Conservation (phyloP, 371 early-diverging fungal species). For the Lichtheimia corymbifera region DNA sequence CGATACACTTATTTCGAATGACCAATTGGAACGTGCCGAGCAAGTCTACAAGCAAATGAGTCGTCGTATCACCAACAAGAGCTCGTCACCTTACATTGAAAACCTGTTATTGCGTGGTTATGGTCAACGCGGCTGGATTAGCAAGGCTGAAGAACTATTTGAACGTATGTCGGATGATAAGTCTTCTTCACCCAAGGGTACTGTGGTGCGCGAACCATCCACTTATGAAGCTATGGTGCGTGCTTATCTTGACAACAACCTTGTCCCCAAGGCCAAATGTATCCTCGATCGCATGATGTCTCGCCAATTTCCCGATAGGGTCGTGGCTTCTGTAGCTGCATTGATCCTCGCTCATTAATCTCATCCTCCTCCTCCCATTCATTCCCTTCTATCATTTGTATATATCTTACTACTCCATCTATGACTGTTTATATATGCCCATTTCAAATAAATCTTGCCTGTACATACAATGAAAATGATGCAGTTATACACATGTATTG, state of each 20-base stretch:
- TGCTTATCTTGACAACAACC: conserved; percentile 51
- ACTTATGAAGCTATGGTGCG: conserved; percentile 67
- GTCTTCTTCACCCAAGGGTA: neutral
- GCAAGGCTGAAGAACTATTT: conserved; percentile 53
- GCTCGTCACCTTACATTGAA: conserved; percentile 63
- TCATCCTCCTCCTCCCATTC: neutral
- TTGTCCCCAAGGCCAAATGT: conserved; percentile 43
- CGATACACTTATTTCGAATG: conserved; percentile 53
- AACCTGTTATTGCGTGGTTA: conserved; percentile 65
- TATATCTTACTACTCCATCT: too few relatives aligned
- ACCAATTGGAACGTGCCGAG: conserved; percentile 46
- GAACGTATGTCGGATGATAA: conserved; percentile 60
- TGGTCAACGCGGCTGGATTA: conserved; percentile 45
- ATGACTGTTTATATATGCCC: too few relatives aligned
- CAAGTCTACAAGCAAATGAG: conserved; percentile 37
- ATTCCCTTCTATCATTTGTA: neutral
- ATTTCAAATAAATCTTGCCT: too few relatives aligned
- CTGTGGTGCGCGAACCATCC: conserved; percentile 56
- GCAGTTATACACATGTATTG: too few relatives aligned
- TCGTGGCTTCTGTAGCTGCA: conserved; percentile 40
- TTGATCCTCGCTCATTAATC: conserved; percentile 13
- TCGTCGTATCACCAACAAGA: conserved; percentile 24
- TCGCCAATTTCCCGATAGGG: conserved; percentile 52
- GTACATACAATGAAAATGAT: too few relatives aligned
- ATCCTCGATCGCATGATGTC: conserved; percentile 40